Conservation (phyloP, 1,284 basidiomycete species). For the Meira nashicola region DNA sequence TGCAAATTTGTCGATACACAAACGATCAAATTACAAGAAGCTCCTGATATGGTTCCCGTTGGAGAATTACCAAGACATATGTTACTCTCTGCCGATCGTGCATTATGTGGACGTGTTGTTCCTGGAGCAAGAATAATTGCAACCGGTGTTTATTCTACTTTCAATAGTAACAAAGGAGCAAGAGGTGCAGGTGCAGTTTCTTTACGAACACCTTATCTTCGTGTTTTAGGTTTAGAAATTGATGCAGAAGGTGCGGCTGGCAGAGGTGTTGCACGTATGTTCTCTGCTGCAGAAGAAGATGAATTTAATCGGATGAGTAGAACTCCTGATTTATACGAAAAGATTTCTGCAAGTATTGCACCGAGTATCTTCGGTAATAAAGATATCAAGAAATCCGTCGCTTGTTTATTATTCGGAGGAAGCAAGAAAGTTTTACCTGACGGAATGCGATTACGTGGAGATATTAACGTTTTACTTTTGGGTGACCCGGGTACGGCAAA, state of each 20-base stretch:
- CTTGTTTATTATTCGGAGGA: conserved; percentile 90
- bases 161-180: conserved; percentile 73
- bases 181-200: conserved; percentile 60
- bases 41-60: conserved; percentile 98
- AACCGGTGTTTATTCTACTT: conserved; percentile 95
- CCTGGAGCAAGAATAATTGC: conserved; percentile 90
- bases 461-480: conserved; percentile 92
- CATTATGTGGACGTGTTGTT: conserved; percentile 57
- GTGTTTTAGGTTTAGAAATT: conserved; percentile 87
- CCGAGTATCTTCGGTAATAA: conserved; percentile 94
- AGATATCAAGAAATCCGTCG: conserved; percentile 93
- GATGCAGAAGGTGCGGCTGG: conserved; percentile 63
- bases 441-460: conserved; percentile 92
- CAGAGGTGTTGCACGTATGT: conserved; percentile 63
- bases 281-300: conserved; percentile 93
- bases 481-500: conserved; percentile 99
- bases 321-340: conserved; percentile 84
- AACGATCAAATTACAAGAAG: conserved; percentile 93
- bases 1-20: conserved; percentile 94
- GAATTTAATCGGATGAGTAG: conserved; percentile 87
- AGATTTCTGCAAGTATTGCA: conserved; percentile 87
- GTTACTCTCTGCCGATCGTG: conserved; percentile 77
- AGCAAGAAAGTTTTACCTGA: conserved; percentile 98
- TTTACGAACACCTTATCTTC: conserved; percentile 87
- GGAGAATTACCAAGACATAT: conserved; percentile 96